A percentile compares a stretch with the other conserved stretches of the same genome.
phyloP scores from a whole-genome alignment of 495 filamentous ascomycete species.

The Lentithecium fluviatile region DNA sequence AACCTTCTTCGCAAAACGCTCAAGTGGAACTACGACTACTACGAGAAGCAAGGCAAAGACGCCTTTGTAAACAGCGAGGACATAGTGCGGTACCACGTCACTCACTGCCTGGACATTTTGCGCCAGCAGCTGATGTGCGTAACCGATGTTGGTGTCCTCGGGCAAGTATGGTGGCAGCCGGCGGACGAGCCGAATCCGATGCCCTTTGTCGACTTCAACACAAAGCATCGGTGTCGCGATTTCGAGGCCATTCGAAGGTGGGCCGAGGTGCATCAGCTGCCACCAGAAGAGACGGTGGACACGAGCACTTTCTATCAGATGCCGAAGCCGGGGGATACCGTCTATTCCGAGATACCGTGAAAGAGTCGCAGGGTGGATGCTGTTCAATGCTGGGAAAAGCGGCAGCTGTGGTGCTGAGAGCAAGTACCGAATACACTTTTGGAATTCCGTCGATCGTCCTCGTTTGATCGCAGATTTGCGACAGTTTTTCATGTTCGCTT shows the following conservation, averaged over 20 bases:
- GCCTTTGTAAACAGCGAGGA: conserved; percentile 52
- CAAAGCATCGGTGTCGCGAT: conserved; percentile 55
- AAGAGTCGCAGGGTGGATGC: background rate
- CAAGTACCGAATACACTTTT: background rate
- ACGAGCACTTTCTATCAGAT: conserved; percentile 43
- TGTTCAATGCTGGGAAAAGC: background rate
- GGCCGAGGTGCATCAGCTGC: conserved; percentile 52
- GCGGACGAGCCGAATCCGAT: conserved; percentile 44
- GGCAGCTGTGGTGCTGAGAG: background rate
- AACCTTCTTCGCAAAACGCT: conserved; percentile 57
- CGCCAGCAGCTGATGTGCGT: conserved; percentile 57
- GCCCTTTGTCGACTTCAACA: conserved; percentile 57
- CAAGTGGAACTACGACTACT: conserved; percentile 59
- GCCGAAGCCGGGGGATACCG: conserved; percentile 43
- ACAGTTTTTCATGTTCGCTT: background rate
- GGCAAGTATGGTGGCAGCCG: conserved; percentile 52
- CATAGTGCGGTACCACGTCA: conserved; percentile 52
- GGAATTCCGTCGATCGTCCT: background rate
- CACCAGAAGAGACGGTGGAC: conserved; percentile 44
- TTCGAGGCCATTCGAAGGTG: conserved; percentile 54
- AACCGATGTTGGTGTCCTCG: conserved; percentile 52
- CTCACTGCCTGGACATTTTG: conserved; percentile 57
- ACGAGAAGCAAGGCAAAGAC: conserved; percentile 48
- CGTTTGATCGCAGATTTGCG: background rate
- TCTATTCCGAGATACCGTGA: conserved; percentile 47